Conservation (phyloP, 169 alveolate genomes). For the Cyclospora cayetanensis region DNA sequence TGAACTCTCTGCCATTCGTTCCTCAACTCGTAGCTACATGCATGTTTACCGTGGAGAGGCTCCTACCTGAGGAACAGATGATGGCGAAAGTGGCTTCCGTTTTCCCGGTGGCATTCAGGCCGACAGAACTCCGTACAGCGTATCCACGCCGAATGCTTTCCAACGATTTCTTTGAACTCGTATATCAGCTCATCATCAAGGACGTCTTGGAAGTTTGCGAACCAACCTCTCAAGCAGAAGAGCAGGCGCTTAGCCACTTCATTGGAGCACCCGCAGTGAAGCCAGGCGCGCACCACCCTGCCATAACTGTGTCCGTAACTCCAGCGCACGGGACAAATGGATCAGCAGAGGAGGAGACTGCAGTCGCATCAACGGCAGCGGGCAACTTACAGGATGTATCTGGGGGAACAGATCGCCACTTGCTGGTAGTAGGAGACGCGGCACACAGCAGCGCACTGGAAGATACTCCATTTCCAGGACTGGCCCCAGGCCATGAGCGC, state of each 20-base stretch:
- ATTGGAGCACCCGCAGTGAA: conserved; percentile 52
- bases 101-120: conserved; percentile 78
- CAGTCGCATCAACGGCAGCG: no score
- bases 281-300: neutral
- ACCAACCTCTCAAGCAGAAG: conserved; percentile 74
- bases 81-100: conserved; percentile 82
- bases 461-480: conserved; percentile 69
- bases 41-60: conserved; percentile 80
- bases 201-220: conserved; percentile 80
- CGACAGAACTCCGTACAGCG: conserved; percentile 73
- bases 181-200: conserved; percentile 64
- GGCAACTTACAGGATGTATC: conserved; percentile 6
- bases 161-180: conserved; percentile 60
- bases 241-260: conserved; percentile 71
- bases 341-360: neutral
- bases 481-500: conserved; percentile 72
- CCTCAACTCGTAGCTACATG: conserved; percentile 78
- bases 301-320: neutral
- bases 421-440: neutral
- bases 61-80: conserved; percentile 84
- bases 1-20: conserved; percentile 76
- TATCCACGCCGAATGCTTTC: conserved; percentile 71
- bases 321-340: conserved; percentile 25
- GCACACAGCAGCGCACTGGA: conserved; percentile 42
- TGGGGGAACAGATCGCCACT: neutral